Conservation (phyloP, 2,329 filamentous ascomycete genomes). For the Orbilia javanica region DNA sequence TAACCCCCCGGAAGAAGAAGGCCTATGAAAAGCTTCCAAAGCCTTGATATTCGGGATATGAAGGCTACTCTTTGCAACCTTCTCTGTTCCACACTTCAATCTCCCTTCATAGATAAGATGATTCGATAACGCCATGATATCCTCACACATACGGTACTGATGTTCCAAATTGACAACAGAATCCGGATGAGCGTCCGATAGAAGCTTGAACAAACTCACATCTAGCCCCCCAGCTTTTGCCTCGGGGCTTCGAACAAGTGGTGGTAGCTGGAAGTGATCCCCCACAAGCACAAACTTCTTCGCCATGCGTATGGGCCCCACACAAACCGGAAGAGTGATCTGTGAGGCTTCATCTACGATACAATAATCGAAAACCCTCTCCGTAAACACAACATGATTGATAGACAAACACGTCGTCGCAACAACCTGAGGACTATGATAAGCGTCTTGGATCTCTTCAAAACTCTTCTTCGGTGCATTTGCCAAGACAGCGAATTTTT, state of each 20-base stretch:
- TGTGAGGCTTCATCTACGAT: constrained; percentile 98
- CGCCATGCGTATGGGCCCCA: constrained; percentile 93
- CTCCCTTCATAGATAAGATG: constrained; percentile 91
- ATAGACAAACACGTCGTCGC: constrained; percentile 95
- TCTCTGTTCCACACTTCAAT: constrained; percentile 86
- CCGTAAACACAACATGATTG: constrained; percentile 87
- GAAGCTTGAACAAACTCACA: constrained; percentile 90
- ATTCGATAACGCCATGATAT: constrained; percentile 95
- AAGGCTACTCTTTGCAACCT: constrained; percentile 78
- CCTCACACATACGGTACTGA: constrained; percentile 98
- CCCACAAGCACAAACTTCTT: constrained; percentile 93
- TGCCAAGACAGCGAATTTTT: constrained; percentile 84
- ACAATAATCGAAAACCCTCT: constrained; percentile 94
- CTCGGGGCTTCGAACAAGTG: constrained; percentile 91
- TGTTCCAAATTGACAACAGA: constrained; percentile 93
- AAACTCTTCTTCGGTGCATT: constrained; percentile 79
- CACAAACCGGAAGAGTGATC: constrained; percentile 93
- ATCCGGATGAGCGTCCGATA: constrained; percentile 87
- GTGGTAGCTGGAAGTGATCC: constrained; percentile 95
- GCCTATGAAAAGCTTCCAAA: constrained; percentile 66
- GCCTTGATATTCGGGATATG: constrained; percentile 75
- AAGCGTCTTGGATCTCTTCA: constrained; percentile 84
- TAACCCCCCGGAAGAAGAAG: neutral
- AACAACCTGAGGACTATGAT: constrained; percentile 88
- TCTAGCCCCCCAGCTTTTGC: constrained; percentile 88